A percentile compares a stretch with the other conserved stretches of the same genome.
These are phyloP conservation scores for Plasmodium malariae DNA, from an alignment of 169 alveolate species.

Conservation along the genomic window DNA sequence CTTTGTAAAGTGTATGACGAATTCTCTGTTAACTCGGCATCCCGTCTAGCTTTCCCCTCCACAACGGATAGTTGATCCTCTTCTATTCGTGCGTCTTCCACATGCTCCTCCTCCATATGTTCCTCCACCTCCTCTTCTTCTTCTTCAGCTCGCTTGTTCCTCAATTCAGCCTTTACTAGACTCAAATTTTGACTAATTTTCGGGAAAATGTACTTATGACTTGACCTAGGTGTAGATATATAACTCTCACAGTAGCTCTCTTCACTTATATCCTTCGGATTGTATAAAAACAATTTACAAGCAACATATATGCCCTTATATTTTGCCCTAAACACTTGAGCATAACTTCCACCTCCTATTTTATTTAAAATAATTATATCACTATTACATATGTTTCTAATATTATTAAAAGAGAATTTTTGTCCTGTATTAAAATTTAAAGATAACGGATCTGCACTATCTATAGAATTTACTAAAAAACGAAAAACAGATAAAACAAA, in stretches of 20 bases:
- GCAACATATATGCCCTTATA: conserved; percentile 63
- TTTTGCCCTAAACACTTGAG: conserved; percentile 64
- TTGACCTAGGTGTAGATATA: conserved; percentile 69
- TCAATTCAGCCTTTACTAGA: background rate
- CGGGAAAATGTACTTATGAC: conserved; percentile 48
- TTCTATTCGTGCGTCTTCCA: background rate
- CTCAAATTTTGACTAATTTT: conserved; percentile 23
- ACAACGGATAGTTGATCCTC: background rate
- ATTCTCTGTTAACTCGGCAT: background rate
- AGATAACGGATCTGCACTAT: conserved; percentile 78
- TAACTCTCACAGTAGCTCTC: conserved; percentile 75
- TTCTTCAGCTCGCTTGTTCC: background rate
- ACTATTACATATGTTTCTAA: conserved; percentile 27
- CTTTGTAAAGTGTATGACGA: conserved; percentile 64
- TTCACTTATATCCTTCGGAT: conserved; percentile 41
- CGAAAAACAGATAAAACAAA: conserved; percentile 78
- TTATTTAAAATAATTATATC: conserved; percentile 48
- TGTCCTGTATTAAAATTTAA: conserved; percentile 49
- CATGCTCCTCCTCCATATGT: background rate
- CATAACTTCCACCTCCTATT: conserved; percentile 77
- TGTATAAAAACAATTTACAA: conserved; percentile 77
- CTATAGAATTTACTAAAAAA: conserved; percentile 77
- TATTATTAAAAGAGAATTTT: conserved; percentile 56
- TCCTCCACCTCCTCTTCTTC: background rate
- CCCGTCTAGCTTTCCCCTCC: background rate